phyloP scores from a whole-genome alignment of 2,329 filamentous ascomycete species.

The Penicillium vulpinum region DNA sequence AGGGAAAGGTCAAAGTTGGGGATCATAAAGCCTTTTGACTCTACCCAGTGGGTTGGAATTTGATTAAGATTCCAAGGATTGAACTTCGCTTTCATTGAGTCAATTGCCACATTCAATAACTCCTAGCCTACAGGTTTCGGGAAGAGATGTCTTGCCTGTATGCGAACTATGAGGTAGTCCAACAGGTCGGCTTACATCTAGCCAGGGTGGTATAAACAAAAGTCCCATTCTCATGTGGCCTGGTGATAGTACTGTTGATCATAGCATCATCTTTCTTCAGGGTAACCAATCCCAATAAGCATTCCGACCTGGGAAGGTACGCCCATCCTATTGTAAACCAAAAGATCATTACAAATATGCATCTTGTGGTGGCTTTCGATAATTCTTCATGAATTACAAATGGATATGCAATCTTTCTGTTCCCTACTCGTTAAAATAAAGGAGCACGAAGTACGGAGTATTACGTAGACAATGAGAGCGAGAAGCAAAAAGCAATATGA shows the following conservation, averaged over 20 bases:
- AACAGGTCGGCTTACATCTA: neutral
- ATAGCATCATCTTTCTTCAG: neutral
- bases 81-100: neutral
- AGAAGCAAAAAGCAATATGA: conserved; percentile 14
- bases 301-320: neutral
- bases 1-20: conserved; percentile 19
- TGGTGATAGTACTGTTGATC: conserved; percentile 13
- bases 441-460: too few species aligned
- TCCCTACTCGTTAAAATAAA: neutral
- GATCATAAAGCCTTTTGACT: conserved; percentile 13
- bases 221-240: neutral
- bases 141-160: conserved; percentile 1
- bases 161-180: neutral
- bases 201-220: neutral
- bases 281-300: conserved; percentile 10
- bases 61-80: neutral
- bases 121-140: conserved; percentile 11
- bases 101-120: neutral
- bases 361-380: conserved; percentile 9
- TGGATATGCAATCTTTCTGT: neutral
- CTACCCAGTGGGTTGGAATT: neutral
- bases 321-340: neutral
- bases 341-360: conserved; percentile 1
- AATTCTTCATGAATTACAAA: conserved; percentile 4
- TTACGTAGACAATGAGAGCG: neutral